Evolutionary conservation across 441 rosid genomes (phyloP).

Genomic region (Euphorbia neoarborescens): DNA sequence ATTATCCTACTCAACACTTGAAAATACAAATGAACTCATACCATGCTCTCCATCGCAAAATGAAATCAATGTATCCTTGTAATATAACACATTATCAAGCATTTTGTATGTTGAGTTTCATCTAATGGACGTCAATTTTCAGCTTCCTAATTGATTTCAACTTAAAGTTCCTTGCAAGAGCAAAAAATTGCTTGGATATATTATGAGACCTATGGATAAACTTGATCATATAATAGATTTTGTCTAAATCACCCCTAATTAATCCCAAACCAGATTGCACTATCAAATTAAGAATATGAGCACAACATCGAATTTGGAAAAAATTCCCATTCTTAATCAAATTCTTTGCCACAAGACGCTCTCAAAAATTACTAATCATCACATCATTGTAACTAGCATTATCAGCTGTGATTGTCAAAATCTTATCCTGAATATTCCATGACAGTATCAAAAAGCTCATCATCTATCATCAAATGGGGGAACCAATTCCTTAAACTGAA

Average conservation of each 20-base stretch:
- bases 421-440: neutral
- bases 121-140: neutral
- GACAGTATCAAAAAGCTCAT: neutral
- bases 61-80: neutral
- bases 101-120: constrained; percentile 1
- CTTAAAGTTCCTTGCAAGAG: neutral
- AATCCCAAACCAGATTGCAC: neutral
- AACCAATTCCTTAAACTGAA: neutral
- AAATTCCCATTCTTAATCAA: neutral
- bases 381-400: neutral
- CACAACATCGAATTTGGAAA: neutral
- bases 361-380: neutral
- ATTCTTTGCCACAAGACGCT: neutral
- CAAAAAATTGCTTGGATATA: neutral
- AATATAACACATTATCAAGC: neutral
- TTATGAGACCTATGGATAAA: neutral
- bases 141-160: neutral
- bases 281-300: neutral
- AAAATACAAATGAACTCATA: neutral
- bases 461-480: neutral
- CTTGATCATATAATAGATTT: neutral
- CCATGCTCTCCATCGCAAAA: neutral
- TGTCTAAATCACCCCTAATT: neutral
- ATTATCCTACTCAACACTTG: neutral
- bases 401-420: neutral